A percentile compares a stretch with the other conserved stretches of the same genome.
Evolutionary conservation across 495 filamentous ascomycete genomes (phyloP).

Genomic region (Aspergillus bridgeri): DNA sequence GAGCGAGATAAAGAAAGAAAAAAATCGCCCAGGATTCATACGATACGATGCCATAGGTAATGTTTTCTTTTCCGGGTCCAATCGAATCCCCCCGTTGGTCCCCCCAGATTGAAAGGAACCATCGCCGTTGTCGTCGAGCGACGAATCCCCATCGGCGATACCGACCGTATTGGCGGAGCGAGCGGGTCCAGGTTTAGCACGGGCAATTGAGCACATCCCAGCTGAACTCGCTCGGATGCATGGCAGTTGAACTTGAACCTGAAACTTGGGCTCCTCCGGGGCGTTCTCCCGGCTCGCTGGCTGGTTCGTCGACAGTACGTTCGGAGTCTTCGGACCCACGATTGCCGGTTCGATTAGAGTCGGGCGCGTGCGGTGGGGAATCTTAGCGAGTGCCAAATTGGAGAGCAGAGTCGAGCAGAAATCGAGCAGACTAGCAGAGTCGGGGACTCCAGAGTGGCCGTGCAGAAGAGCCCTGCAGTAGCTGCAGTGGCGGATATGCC

Average conservation of each 20-base stretch:
- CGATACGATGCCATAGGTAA: too few relatives aligned
- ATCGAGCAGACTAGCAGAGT: too few relatives aligned
- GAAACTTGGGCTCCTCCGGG: background rate
- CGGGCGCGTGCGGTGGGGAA: slow-evolving; percentile 6
- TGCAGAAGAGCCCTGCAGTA: slow-evolving; percentile 19
- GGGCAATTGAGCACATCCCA: slow-evolving; percentile 16
- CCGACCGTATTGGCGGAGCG: background rate
- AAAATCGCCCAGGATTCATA: background rate
- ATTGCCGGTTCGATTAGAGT: background rate
- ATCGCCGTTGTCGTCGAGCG: background rate
- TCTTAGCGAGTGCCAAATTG: background rate
- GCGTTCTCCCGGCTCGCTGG: background rate
- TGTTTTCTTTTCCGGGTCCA: too few relatives aligned
- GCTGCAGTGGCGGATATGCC: slow-evolving; percentile 8
- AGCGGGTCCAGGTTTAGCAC: too few relatives aligned
- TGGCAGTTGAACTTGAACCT: slow-evolving; percentile 11
- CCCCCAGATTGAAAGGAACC: background rate
- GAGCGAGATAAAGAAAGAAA: background rate
- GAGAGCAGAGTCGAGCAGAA: too few relatives aligned
- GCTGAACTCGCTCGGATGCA: slow-evolving; percentile 14
- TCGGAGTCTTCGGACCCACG: too few relatives aligned
- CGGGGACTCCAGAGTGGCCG: too few relatives aligned
- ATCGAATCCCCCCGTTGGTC: too few relatives aligned
- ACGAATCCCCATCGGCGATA: slow-evolving; percentile 6
- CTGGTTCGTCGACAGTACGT: background rate